Percentiles rank a stretch among this genome's conserved stretches.
Conservation (phyloP, 768 basidiomycete genomes). For the Rhizopogon rudus region DNA sequence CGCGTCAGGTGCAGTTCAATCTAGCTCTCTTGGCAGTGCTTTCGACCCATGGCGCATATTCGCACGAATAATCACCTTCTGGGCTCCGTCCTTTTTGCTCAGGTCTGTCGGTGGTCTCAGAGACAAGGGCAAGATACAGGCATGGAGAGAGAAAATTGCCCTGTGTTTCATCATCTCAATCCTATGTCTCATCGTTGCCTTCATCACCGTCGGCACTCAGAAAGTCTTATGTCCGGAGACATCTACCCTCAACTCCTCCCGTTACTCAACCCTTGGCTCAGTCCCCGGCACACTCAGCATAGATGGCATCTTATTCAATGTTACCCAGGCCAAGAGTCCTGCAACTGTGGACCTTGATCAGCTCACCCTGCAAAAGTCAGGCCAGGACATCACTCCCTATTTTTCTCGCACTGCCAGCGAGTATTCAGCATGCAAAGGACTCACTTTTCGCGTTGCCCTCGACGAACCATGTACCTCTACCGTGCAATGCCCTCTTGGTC, state of each 20-base stretch:
- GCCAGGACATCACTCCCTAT: conserved; percentile 85
- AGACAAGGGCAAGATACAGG: conserved; percentile 74
- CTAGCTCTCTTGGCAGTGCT: conserved; percentile 21
- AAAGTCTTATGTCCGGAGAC: conserved; percentile 81
- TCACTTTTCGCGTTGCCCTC: conserved; percentile 62
- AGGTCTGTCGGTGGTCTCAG: conserved; percentile 72
- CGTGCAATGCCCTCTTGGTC: conserved; percentile 63
- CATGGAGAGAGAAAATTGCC: conserved; percentile 97
- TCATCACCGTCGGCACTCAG: conserved; percentile 92
- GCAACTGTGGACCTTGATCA: conserved; percentile 51
- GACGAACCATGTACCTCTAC: conserved; percentile 65
- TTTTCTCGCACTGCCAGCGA: conserved; percentile 70
- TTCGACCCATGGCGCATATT: conserved; percentile 77
- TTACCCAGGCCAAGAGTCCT: conserved; percentile 44
- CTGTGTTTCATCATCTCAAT: conserved; percentile 83
- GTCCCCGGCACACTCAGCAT: conserved; percentile 65
- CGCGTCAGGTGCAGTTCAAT: conserved; percentile 32
- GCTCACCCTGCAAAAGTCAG: conserved; percentile 53
- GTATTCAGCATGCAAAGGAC: conserved; percentile 59
- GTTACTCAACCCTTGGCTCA: conserved; percentile 53
- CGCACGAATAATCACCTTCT: conserved; percentile 78
- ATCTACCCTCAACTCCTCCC: conserved; percentile 33
- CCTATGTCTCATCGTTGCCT: conserved; percentile 78
- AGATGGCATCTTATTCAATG: conserved; percentile 73
- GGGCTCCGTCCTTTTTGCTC: conserved; percentile 82